Percentiles rank a stretch among this genome's conserved stretches.
Evolutionary conservation across 495 filamentous ascomycete species (phyloP).

Genomic region (Neurospora sp.): DNA sequence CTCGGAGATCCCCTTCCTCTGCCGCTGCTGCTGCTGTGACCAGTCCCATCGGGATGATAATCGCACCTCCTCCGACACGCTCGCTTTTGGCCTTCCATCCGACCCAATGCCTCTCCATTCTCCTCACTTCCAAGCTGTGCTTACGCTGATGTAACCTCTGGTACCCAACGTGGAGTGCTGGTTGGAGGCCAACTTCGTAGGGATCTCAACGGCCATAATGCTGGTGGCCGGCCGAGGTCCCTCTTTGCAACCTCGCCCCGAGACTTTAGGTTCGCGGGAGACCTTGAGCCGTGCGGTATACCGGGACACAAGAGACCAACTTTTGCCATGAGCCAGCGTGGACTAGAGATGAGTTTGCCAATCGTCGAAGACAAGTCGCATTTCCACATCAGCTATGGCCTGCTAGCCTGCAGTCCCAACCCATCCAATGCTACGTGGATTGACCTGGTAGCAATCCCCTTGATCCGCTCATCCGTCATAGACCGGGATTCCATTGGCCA

Average conservation of each 20-base stretch:
- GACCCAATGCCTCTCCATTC: too few species aligned
- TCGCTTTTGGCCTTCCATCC: too few species aligned
- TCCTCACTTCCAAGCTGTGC: too few species aligned
- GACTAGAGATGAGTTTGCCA: not conserved
- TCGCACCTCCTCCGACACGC: too few species aligned
- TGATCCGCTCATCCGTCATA: not conserved
- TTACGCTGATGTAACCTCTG: too few species aligned
- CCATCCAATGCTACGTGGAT: too few species aligned
- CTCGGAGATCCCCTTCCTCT: not conserved
- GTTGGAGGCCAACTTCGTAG: too few species aligned
- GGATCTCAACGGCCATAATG: too few species aligned
- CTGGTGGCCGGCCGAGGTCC: too few species aligned
- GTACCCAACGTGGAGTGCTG: too few species aligned
- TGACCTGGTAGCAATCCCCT: not conserved
- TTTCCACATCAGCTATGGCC: not conserved
- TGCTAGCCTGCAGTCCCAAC: not conserved
- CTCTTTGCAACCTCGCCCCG: too few species aligned
- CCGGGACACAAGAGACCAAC: not conserved
- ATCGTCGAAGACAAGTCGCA: not conserved
- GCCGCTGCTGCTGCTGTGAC: not conserved
- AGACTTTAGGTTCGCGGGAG: not conserved
- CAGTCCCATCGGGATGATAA: too few species aligned
- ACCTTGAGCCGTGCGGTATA: not conserved
- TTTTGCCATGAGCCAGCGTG: not conserved
- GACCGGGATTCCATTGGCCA: fast-evolving